A percentile compares a stretch with the other conserved stretches of the same genome.
phyloP scores from a whole-genome alignment of 306 rosid species.

The Echinosophora koreensis region DNA sequence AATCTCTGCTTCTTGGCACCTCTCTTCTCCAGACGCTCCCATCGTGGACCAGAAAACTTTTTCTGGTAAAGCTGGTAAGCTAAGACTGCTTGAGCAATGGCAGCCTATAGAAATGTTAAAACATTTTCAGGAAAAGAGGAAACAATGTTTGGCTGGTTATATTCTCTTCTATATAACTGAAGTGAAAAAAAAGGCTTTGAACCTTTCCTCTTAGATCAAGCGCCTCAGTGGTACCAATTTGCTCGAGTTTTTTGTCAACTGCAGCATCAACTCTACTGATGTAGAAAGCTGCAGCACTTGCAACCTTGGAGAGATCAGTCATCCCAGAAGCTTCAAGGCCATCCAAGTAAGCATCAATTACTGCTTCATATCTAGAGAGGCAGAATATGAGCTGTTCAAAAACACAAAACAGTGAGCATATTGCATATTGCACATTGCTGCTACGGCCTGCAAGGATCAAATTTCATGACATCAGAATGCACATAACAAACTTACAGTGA shows the following conservation, averaged over 20 bases:
- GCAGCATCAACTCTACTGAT: slow-evolving; percentile 88
- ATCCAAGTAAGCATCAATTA: slow-evolving; percentile 86
- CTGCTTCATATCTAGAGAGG: slow-evolving; percentile 82
- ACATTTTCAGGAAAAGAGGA: slow-evolving; percentile 17
- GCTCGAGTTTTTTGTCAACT: slow-evolving; percentile 78
- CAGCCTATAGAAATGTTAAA: slow-evolving; percentile 44
- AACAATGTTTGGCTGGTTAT: neutral
- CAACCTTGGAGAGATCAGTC: slow-evolving; percentile 77
- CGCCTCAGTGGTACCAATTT: slow-evolving; percentile 80
- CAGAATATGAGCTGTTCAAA: slow-evolving; percentile 84
- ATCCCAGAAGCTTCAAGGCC: slow-evolving; percentile 87
- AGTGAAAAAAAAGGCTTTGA: too few relatives aligned
- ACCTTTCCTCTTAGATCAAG: slow-evolving; percentile 92
- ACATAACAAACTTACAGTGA: slow-evolving; percentile 71
- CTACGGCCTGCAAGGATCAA: slow-evolving; percentile 9
- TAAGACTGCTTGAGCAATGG: slow-evolving; percentile 57
- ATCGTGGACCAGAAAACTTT: slow-evolving; percentile 84
- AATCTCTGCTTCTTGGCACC: slow-evolving; percentile 83
- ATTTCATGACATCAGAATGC: slow-evolving; percentile 17
- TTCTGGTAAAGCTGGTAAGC: slow-evolving; percentile 72
- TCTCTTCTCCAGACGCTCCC: slow-evolving; percentile 85
- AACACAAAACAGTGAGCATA: slow-evolving; percentile 32
- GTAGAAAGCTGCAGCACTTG: slow-evolving; percentile 94
- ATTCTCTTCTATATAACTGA: slow-evolving; percentile 11
- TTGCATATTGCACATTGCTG: slow-evolving; percentile 26